Evolutionary conservation across 192 early-diverging fungal species (phyloP).

Genomic region (Dispira parvispora): DNA sequence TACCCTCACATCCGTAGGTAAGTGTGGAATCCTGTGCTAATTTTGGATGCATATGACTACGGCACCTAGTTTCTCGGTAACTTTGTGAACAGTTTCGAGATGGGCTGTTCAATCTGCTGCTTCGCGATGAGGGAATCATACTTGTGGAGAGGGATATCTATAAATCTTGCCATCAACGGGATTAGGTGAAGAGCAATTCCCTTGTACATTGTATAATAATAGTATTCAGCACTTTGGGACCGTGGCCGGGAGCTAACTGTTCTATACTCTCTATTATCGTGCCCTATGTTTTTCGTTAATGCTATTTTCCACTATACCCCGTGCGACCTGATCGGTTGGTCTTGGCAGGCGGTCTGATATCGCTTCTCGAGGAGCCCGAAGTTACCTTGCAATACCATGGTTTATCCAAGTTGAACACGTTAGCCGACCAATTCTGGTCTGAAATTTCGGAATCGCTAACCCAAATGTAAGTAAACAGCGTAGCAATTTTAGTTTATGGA

Average conservation of each 20-base stretch:
- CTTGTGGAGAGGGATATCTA: neutral
- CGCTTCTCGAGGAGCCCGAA: slow-evolving; percentile 83
- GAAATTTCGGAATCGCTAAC: slow-evolving; percentile 88
- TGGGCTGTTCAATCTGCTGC: neutral
- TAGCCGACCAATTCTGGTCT: slow-evolving; percentile 94
- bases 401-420: slow-evolving; percentile 68
- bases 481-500: too few relatives aligned
- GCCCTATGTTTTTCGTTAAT: neutral
- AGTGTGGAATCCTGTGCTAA: neutral
- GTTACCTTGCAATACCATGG: slow-evolving; percentile 88
- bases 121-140: neutral
- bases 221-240: neutral
- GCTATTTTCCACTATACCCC: neutral
- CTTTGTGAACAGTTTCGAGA: neutral
- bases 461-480: slow-evolving; percentile 28
- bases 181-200: neutral
- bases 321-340: neutral
- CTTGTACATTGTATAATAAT: neutral
- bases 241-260: neutral
- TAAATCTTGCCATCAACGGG: neutral
- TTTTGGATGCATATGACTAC: neutral
- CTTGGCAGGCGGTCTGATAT: slow-evolving; percentile 65
- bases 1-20: slow-evolving; percentile 1
- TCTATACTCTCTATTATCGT: neutral
- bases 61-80: neutral